Conservation (phyloP, 2,329 filamentous ascomycete genomes). For the Trichophyton benhamiae region DNA sequence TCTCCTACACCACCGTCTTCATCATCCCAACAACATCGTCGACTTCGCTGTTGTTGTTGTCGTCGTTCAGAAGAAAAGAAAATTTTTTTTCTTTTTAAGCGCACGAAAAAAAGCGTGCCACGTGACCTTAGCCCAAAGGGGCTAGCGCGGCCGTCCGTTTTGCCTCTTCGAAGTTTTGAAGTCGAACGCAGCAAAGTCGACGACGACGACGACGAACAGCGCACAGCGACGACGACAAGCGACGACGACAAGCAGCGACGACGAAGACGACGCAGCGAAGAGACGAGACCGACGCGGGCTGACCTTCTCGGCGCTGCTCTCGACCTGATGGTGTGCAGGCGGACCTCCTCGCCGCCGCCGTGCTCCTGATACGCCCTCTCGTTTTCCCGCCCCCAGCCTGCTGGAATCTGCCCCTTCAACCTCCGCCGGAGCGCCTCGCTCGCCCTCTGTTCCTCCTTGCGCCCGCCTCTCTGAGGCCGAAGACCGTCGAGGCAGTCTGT, state of each 20-base stretch:
- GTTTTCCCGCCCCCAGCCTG: neutral
- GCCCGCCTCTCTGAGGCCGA: neutral
- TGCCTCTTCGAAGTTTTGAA: neutral
- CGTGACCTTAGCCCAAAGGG: neutral
- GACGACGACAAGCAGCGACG: neutral
- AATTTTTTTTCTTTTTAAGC: neutral
- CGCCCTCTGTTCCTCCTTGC: neutral
- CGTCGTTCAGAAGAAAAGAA: constrained; percentile 13
- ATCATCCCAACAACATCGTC: neutral
- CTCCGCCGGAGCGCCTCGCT: neutral
- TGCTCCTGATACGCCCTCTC: neutral
- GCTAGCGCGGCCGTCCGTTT: neutral
- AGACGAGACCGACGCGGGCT: neutral
- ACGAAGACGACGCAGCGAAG: neutral
- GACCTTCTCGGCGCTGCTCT: neutral
- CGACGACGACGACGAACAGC: too few species aligned
- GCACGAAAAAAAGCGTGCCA: neutral
- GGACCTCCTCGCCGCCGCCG: neutral
- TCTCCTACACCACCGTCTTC: neutral
- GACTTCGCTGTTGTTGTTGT: constrained; percentile 42
- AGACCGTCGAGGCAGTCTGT: too few species aligned
- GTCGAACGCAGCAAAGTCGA: neutral
- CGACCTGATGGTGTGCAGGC: neutral
- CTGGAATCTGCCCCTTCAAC: neutral
- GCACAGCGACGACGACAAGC: neutral